phyloP scores from a whole-genome alignment of 179 eudicot genomes.

The Spinacia oleracea region DNA sequence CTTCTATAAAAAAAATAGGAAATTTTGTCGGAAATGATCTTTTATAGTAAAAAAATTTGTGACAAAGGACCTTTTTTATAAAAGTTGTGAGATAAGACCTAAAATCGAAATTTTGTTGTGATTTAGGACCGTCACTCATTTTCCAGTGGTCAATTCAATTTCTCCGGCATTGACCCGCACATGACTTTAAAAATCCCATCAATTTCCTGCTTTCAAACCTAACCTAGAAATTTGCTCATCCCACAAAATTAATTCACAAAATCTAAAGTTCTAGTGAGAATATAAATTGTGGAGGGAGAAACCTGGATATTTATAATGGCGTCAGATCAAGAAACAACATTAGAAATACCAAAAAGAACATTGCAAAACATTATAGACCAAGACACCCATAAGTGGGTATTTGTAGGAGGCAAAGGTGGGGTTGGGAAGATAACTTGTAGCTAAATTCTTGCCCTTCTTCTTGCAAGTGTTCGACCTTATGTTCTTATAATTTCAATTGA shows the following conservation, averaged over 20 bases:
- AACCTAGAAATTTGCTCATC: not conserved
- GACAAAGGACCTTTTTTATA: too few species aligned
- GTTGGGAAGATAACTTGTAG: slow-evolving; percentile 96
- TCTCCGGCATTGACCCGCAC: too few species aligned
- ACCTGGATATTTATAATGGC: slow-evolving; percentile 26
- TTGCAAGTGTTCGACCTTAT: slow-evolving; percentile 67
- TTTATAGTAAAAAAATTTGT: too few species aligned
- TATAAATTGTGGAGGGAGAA: not conserved
- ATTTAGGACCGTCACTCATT: too few species aligned
- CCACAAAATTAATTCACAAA: not conserved
- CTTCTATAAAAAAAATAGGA: too few species aligned
- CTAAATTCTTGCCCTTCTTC: slow-evolving; percentile 72
- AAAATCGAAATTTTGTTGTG: too few species aligned
- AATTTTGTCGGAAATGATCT: too few species aligned
- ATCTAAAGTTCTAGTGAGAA: not conserved
- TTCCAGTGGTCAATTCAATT: too few species aligned
- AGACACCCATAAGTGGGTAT: slow-evolving; percentile 78
- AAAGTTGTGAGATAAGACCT: too few species aligned
- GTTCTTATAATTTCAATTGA: too few species aligned
- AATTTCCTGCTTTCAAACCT: not conserved
- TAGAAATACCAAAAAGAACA: slow-evolving; percentile 60
- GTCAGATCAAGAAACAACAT: slow-evolving; percentile 31
- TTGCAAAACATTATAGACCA: slow-evolving; percentile 79
- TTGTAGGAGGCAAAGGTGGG: slow-evolving; percentile 97
- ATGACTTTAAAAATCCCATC: not conserved